Base-by-base conservation (phyloP, 2,329 filamentous ascomycete genomes). In the Trichophyton simii region DNA sequence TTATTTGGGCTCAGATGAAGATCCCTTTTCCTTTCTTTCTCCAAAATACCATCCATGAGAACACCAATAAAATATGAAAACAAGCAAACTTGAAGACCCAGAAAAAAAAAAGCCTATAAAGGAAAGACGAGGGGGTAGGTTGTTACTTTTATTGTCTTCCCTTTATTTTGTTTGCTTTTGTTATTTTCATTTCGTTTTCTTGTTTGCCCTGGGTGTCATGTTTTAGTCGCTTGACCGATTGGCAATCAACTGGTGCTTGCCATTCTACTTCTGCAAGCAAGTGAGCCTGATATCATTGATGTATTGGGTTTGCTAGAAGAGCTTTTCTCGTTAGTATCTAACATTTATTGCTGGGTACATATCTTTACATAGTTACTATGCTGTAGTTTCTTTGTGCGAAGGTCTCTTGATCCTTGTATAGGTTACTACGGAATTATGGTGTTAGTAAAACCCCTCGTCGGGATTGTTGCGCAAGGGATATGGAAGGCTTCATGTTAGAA, bases 341-440 rank as follows among this genome's bases (percentile, higher is more conserved):
- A 13, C 50, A 54, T 54, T 34, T 15, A 54, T 25, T 54, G 50
- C 50, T 54, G 50, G 50, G 50, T 54, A 54, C 50, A 54, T 54
- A 54, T 54, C 50, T 54, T 34, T 54, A 54, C 50, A 54, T 54
- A 54, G 50, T 54, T 54, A 54, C 50, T 54, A 54, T 54, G 50
- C 28, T 54, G 50, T 54, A 54, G 50, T 54, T 54, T 54, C 50
- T 54, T 54, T 54, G 50, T 54, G 50, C 50, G 50, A 54, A 34
- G 50, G 50, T 28, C 50, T 54, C 50, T 18, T 13, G 50, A 54
- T 54, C 50, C 50, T 54, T 54, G 50, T 54, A 54, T 54, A 54
- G 50, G 50, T 54, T 34, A 54, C 50, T 54, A 54, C 15, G 25
- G 18, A 54, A 28, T 54, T n/a, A 15, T 18, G 50, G 13, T 54